Evolutionary conservation across 139 green algal genomes (phyloP), one percentile per base, ranked within the genome.

Genomic region (Picochlorum sp.): DNA sequence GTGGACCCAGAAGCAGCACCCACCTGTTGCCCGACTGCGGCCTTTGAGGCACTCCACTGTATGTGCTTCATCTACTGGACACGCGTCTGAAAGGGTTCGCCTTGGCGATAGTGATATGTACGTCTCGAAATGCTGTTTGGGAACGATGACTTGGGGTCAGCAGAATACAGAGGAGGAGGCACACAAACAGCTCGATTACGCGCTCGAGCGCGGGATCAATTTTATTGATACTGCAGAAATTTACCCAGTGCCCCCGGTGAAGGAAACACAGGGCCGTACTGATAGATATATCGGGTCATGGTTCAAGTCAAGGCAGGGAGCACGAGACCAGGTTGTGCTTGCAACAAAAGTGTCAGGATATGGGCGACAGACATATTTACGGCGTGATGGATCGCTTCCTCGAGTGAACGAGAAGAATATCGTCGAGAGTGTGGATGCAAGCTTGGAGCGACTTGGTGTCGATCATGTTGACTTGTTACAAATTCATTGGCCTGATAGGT

Each of bases 391-490:
- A 9, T 74, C 63, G 7, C 16, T 61, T 26, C 69, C 76, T 3
- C 70, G 81, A 38, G 63, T 93, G 13, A 72, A 77, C 10, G 56
- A 49, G 1, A 68, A 77, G 14, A 84, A 92, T 55, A 90, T 96
- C 8, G 37, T 77, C 59, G 72, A 86, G 65, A 79, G 66, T 41
- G 80, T 92, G 44, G 72, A 95, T 44, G 63, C 61, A 18, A 85
- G 67, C 56, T 76, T 96, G 45, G 14, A 69, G 60, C 68, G 89
- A 10, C 71, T 94, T 30, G 52, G 68, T 16, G 87, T 81, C 1
- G 90, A 97, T 66, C 70, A 96, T 67, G 72, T 97, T 18, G 91
- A 97, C 70, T 67, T 97, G 49, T 77, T 97, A 26, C 90, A 96
- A 77, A 65, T 88, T 2, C 80, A 87, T 57, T 87, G 77, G 81